phyloP scores from a whole-genome alignment of 106 monocot species.

The Acorus gramineus region DNA sequence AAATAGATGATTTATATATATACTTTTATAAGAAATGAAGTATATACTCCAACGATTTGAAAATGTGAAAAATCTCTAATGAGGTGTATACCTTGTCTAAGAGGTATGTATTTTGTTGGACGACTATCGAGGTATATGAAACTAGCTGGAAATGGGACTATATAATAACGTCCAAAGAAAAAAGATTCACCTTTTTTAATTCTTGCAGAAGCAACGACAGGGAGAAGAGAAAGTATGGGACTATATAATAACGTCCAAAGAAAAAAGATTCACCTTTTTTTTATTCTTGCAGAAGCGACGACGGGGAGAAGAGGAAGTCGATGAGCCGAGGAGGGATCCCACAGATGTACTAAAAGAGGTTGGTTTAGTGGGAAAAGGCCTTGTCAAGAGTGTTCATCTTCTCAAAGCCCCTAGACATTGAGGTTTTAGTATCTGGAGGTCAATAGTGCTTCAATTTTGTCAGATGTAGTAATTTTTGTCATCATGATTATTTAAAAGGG shows the following conservation, averaged over 20 bases:
- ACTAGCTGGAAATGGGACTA: background rate
- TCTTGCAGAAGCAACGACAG: background rate
- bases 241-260: background rate
- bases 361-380: constrained; percentile 53
- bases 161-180: background rate
- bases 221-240: background rate
- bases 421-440: no score
- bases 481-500: no score
- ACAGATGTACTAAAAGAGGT: constrained; percentile 36
- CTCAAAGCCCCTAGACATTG: constrained; percentile 30
- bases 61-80: no score
- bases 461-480: no score
- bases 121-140: no score
- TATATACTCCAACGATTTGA: no score
- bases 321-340: constrained; percentile 14
- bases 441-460: no score
- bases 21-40: no score
- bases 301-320: constrained; percentile 21
- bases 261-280: background rate
- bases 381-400: constrained; percentile 50
- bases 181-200: background rate
- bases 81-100: no score
- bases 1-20: no score
- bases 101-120: no score
- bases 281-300: constrained; percentile 37